Conservation (phyloP, 2,329 filamentous ascomycete genomes). For the Diaporthe australafricana region DNA sequence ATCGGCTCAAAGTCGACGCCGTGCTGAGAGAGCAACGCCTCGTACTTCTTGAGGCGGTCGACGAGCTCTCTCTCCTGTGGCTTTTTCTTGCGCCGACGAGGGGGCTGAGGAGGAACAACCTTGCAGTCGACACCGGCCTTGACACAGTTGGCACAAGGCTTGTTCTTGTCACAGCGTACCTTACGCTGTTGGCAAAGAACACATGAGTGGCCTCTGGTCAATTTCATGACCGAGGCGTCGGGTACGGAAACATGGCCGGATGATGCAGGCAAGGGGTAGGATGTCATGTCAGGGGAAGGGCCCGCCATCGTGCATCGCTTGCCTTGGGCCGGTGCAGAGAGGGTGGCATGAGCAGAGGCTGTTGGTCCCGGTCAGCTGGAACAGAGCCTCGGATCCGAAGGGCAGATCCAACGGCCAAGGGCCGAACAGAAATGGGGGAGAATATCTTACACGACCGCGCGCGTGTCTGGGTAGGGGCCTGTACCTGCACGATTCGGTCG, state of each 20-base stretch:
- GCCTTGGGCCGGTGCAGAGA: conserved; percentile 18
- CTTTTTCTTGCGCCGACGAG: conserved; percentile 69
- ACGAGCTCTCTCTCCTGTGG: conserved; percentile 78
- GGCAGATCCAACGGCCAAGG: conserved; percentile 25
- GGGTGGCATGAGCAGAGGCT: conserved; percentile 22
- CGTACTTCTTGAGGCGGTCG: conserved; percentile 76
- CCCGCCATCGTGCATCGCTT: conserved; percentile 36
- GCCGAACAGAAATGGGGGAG: neutral
- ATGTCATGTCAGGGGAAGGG: conserved; percentile 32
- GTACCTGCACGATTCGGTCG: conserved; percentile 28
- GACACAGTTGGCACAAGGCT: conserved; percentile 77
- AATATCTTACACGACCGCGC: conserved; percentile 21
- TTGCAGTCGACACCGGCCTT: conserved; percentile 72
- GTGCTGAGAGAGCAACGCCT: conserved; percentile 72
- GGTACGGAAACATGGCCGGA: conserved; percentile 37
- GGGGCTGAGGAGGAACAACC: conserved; percentile 66
- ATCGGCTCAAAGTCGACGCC: conserved; percentile 77
- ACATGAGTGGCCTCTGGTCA: conserved; percentile 73
- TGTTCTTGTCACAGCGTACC: conserved; percentile 78
- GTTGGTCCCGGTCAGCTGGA: conserved; percentile 30
- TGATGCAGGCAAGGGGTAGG: conserved; percentile 44
- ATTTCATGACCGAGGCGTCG: conserved; percentile 59
- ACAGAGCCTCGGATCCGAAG: conserved; percentile 38
- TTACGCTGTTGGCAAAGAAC: conserved; percentile 82
- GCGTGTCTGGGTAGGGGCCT: conserved; percentile 17